Evolutionary conservation across 192 early-diverging fungal genomes (phyloP), one percentile per base, ranked within the genome.

Genomic region (Allomyces javanicus): DNA sequence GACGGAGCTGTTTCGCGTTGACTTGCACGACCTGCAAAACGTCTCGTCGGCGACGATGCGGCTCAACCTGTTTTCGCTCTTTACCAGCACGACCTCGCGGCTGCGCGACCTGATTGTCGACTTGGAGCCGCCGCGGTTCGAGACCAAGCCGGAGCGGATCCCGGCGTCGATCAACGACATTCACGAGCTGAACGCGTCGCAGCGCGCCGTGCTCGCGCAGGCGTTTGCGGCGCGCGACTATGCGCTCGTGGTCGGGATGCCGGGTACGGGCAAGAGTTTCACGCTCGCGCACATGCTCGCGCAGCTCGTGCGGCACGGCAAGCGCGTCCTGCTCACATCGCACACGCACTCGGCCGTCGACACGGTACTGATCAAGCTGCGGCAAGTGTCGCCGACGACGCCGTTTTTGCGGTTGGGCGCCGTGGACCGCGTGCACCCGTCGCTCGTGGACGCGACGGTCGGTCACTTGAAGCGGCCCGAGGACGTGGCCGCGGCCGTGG

Each of bases 211-310:
- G 17, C 1, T n/a, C 17, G 17, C 12, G 17, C 21, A n/a, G 3
- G 21, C 50, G 17, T 14, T n/a, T 14, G 63, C 72, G 61, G 88
- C 88, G 0, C 71, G 81, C 61, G 95, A 97, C 67, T 97, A 96
- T 77, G 77, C 87, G 11, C 72, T 97, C 43, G 87, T 97, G 58
- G 75, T 95, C 25, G 95, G 95, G 17, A 96, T 96, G 93, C 95
- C 95, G 0, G 95, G 95, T 3, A 95, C 95, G 0, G 95, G 95
- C 50, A 97, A 97, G 71, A 94, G 92, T 0, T 92, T 89, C 1
- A 93, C 90, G 0, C 92, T 93, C 62, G 84, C 89, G 0, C 74
- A 84, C 25, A 81, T 94, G 21, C 87, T 94, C 22, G 73, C 80
- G 21, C 73, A 78, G 19, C 74, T 97, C 11, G 81, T 90, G 17